Conservation (phyloP, 73 alveolate species). For the Stentor roeselii region DNA sequence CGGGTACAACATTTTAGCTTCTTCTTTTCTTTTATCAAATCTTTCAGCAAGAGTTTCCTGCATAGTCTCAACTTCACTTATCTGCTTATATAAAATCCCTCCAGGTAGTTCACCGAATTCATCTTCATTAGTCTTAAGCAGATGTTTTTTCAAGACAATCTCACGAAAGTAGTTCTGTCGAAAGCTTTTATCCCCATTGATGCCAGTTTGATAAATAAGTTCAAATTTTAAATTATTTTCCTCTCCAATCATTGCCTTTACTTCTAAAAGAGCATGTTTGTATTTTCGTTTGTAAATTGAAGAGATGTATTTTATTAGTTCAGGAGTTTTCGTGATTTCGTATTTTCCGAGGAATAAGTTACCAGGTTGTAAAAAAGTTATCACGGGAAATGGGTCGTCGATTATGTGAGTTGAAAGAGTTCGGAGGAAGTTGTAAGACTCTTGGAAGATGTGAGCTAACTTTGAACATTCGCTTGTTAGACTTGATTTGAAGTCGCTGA, state of each 20-base stretch:
- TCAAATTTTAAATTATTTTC: conserved; percentile 12
- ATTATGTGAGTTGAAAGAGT: conserved; percentile 20
- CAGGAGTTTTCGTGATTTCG: conserved; percentile 25
- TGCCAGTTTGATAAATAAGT: conserved; percentile 23
- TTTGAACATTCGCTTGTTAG: not conserved
- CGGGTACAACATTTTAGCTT: not conserved
- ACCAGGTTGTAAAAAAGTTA: conserved; percentile 24
- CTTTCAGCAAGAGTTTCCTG: conserved; percentile 6
- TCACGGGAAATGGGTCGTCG: conserved; percentile 27
- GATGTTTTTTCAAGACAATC: conserved; percentile 16
- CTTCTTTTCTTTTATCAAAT: not conserved
- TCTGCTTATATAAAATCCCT: conserved; percentile 18
- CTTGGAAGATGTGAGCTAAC: conserved; percentile 22
- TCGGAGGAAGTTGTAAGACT: conserved; percentile 6
- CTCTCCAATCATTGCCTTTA: conserved; percentile 20
- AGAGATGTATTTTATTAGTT: not conserved
- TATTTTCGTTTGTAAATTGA: conserved; percentile 21
- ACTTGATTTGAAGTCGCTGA: not conserved
- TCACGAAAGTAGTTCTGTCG: conserved; percentile 18
- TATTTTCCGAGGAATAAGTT: conserved; percentile 49
- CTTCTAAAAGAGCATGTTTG: conserved; percentile 14
- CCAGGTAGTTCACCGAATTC: conserved; percentile 32
- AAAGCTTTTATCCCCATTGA: conserved; percentile 13
- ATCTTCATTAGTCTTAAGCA: not conserved
- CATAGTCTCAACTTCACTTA: conserved; percentile 3